phyloP scores from a whole-genome alignment of 2,329 filamentous ascomycete species.

The Pseudocercospora fijiensis region DNA sequence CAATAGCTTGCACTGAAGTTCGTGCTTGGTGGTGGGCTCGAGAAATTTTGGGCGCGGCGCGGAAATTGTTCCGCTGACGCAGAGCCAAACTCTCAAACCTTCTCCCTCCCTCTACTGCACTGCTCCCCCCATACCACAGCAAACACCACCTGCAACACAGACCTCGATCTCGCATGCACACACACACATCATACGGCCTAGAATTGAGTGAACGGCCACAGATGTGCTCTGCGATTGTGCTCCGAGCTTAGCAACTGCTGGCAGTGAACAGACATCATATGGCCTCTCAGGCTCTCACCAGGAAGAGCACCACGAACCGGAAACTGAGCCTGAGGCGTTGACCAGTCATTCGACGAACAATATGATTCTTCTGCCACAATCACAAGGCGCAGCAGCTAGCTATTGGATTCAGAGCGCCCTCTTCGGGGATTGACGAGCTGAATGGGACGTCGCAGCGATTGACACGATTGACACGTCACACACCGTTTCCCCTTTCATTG shows the following conservation, averaged over 20 bases:
- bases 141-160: background rate
- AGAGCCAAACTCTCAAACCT: background rate
- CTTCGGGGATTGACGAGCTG: background rate
- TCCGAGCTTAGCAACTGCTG: background rate
- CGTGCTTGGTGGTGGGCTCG: background rate
- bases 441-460: background rate
- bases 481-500: background rate
- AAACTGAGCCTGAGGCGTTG: background rate
- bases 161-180: background rate
- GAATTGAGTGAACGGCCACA: background rate
- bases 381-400: background rate
- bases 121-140: background rate
- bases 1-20: background rate
- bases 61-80: background rate
- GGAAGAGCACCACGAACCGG: background rate
- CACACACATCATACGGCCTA: background rate
- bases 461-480: constrained; percentile 1
- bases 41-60: background rate
- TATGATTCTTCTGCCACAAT: background rate
- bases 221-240: background rate
- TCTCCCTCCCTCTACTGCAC: background rate
- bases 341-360: too few relatives aligned
- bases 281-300: background rate
- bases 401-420: background rate
- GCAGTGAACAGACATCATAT: background rate